Base-by-base conservation (phyloP, 306 rosid species). In the Cucurbita moschata region DNA sequence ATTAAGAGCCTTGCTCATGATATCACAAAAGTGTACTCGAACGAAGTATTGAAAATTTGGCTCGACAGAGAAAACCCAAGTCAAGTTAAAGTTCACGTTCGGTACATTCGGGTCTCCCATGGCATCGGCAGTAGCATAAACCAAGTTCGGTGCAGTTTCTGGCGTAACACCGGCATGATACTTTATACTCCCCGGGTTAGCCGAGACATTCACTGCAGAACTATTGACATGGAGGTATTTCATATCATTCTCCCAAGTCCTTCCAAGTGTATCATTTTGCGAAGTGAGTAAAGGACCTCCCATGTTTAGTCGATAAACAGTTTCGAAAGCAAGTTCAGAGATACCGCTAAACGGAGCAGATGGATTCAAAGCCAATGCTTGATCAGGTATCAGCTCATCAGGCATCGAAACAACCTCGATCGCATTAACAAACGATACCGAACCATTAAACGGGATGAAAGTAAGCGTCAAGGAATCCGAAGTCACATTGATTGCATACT, bases 351-450 rank as follows among this genome's bases (percentile, higher is more conserved):
- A 82, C 49, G 96, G 86, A 42, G 81, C 76, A 23, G 79, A 54
- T 7, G 98, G 96, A 72, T 87, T 79, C 66, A 87, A 85, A 35
- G 81, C 85, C 74, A 70, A 38, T 66, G 96, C 98, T 85, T 94
- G 96, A 79, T 90, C 96, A 52, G 86, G 77, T 7, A 94, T 83
- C 76, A 94, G 84, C 26, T 80, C 82, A 79, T 86, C 80, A 6
- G 98, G 98, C 74, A 94, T 66, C 1, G 96, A 94, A 71, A 94
- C 89, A 70, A 94, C 97, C 82, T 94, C 98, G 79, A 94, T 90
- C 51, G 94, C 98, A 76, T 94, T 94, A 56, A 94, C 88, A 79
- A 94, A 93, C 6, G 87, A 88, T 38, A 85, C 83, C 9, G 97
- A 88, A 80, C 82, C 87, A 76, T 87, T 90, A 16, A 85, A 80